Evolutionary conservation across 2,329 filamentous ascomycete genomes (phyloP).

Genomic region (Kalmusia sp.): DNA sequence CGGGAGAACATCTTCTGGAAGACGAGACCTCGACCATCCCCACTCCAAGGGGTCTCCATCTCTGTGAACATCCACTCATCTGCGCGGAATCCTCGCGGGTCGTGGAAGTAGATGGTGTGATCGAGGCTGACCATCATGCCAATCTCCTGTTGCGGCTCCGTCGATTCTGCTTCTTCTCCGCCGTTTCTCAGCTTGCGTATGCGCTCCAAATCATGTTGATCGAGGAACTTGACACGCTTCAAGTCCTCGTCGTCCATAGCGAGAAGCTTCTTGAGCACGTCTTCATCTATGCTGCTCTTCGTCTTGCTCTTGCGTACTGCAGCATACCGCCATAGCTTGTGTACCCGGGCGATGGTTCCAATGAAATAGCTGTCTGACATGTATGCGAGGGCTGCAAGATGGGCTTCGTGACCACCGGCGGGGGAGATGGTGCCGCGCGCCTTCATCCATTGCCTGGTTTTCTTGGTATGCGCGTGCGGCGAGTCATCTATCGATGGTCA

Average conservation of each 20-base stretch:
- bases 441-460: constrained; percentile 73
- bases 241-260: constrained; percentile 53
- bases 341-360: constrained; percentile 82
- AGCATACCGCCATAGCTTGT: constrained; percentile 78
- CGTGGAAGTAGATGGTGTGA: constrained; percentile 67
- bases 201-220: constrained; percentile 59
- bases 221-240: constrained; percentile 51
- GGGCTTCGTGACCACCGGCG: constrained; percentile 77
- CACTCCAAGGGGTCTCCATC: constrained; percentile 82
- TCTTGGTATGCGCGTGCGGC: constrained; percentile 68
- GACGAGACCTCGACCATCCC: constrained; percentile 78
- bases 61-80: constrained; percentile 80
- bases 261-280: constrained; percentile 53
- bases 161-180: constrained; percentile 55
- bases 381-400: constrained; percentile 88
- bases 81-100: constrained; percentile 56
- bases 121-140: constrained; percentile 89
- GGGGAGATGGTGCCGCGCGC: constrained; percentile 76
- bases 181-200: constrained; percentile 45
- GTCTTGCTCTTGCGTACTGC: constrained; percentile 49
- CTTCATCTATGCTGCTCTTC: constrained; percentile 50
- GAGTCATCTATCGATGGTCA: constrained; percentile 48
- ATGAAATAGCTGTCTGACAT: constrained; percentile 95
- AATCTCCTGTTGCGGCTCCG: constrained; percentile 63
- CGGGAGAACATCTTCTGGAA: constrained; percentile 74